Evolutionary conservation across 177 flowering plant genomes (phyloP), one percentile per base, ranked within the genome.

Genomic region (Vitis hybrid): DNA sequence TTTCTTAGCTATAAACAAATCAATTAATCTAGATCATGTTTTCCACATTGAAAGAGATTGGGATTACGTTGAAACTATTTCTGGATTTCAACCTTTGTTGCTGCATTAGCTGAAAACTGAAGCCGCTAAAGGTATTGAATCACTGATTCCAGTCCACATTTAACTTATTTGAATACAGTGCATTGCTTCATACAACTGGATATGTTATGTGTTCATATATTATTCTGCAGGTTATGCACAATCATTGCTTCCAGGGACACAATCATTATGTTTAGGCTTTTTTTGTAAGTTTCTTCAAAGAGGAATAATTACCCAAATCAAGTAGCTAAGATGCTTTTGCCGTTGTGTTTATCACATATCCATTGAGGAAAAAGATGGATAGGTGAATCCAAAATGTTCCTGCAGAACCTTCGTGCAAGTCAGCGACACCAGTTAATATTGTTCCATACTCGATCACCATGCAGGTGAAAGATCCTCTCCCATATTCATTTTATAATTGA

Each of bases 391-490:
- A 60, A 26, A 69, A 60, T 26, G 1, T 10, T 23, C 10, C 21
- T 65, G 74, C 51, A 14, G 55, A 57, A 45, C n/a, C 13, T 51
- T 59, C 34, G 64, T 54, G 64, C 26, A n/a, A 67, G 72, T 68
- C 67, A 72, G 75, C 18, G 64, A 69, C 70, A 71, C 62, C 66
- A 65, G 72, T 76, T 10, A 76, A 69, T 69, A 65, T 34, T 55
- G 70, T 60, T 67, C 79, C 73, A 72, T 69, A 48, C 75, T 61
- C 62, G 11, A 65, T 61, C 52, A 10, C 50, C 63, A 26, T n/a
- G 32, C 64, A 14, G 17, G 15, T 68, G 23, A 49, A 17, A 58
- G 11, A n/a, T 57, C 30, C 23, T 15, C 55, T 14, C 66, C 75
- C 66, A 64, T 68, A 52, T 64, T 64, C 26, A 12, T 17, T 71